Percentiles rank a stretch among this genome's conserved stretches.
Conservation (phyloP, 257 asterid species). For the Ilex asprella region DNA sequence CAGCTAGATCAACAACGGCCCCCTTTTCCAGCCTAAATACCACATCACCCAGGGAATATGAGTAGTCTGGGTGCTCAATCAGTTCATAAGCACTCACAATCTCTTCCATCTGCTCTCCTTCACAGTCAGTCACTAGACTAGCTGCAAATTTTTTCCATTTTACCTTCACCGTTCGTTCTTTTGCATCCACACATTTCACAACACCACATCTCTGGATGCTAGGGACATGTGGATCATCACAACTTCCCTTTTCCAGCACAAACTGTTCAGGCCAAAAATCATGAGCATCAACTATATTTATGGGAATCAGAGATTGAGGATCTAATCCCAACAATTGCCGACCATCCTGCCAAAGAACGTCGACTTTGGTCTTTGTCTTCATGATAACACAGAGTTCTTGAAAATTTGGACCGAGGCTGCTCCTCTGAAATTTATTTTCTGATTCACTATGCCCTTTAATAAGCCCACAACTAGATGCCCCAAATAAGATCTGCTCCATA, state of each 20-base stretch:
- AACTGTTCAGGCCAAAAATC: conserved; percentile 78
- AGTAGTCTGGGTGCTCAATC: conserved; percentile 75
- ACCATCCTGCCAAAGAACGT: conserved; percentile 94
- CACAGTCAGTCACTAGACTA: conserved; percentile 13
- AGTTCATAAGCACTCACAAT: conserved; percentile 90
- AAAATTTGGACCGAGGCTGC: conserved; percentile 17
- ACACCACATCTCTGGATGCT: conserved; percentile 56
- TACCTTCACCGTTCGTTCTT: conserved; percentile 78
- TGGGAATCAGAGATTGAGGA: conserved; percentile 52
- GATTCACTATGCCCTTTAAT: conserved; percentile 18
- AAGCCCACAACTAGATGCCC: conserved; percentile 18
- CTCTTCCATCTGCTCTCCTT: conserved; percentile 45
- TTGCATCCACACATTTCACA: conserved; percentile 62
- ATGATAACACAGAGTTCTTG: conserved; percentile 53
- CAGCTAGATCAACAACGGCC: conserved; percentile 10
- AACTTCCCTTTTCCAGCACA: conserved; percentile 67
- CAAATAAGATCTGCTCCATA: conserved; percentile 16
- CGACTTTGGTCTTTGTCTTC: conserved; percentile 62
- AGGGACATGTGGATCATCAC: conserved; percentile 31
- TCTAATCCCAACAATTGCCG: conserved; percentile 50
- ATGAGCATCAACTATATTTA: conserved; percentile 62
- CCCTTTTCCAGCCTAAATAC: conserved; percentile 35
- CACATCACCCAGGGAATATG: conserved; percentile 56
- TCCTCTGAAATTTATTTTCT: conserved; percentile 14
- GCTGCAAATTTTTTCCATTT: conserved; percentile 47